Conservation (phyloP, 805 yeast species). For the Starmerella roubikii region DNA sequence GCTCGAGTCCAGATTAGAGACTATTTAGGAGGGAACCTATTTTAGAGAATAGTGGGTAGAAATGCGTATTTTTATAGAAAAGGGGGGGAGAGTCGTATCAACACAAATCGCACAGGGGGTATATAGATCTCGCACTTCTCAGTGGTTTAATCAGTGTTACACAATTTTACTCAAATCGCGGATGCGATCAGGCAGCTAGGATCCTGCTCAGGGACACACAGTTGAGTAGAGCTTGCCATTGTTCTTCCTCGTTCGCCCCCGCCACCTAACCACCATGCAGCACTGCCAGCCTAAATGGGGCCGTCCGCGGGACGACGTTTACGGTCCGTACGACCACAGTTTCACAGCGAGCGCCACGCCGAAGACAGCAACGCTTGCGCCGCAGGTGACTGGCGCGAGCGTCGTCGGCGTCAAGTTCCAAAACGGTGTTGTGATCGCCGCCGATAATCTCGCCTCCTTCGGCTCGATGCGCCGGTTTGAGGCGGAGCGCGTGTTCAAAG, state of each 20-base stretch:
- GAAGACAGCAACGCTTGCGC: slow-evolving; percentile 77
- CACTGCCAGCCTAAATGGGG: slow-evolving; percentile 97
- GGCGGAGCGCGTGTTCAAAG: slow-evolving; percentile 72
- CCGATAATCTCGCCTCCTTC: slow-evolving; percentile 82
- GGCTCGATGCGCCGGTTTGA: slow-evolving; percentile 84
- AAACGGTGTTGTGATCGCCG: slow-evolving; percentile 86
- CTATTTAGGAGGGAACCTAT: no score
- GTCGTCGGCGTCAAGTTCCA: slow-evolving; percentile 83
- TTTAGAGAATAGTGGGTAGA: no score
- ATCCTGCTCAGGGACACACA: no score
- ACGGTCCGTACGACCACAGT: slow-evolving; percentile 60
- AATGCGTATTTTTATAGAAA: no score
- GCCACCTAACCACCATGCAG: slow-evolving; percentile 56
- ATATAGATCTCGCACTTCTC: no score
- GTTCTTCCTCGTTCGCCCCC: neutral
- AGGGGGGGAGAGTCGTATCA: no score
- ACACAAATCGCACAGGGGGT: no score
- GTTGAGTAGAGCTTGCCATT: neutral
- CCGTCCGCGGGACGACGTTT: slow-evolving; percentile 69
- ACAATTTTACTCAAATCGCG: no score
- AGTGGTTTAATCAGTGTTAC: no score
- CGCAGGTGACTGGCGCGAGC: slow-evolving; percentile 92
- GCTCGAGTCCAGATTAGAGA: no score
- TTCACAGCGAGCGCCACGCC: slow-evolving; percentile 53
- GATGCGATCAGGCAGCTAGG: no score